A percentile compares a stretch with the other conserved stretches of the same genome.
phyloP scores from a whole-genome alignment of 805 yeast genomes.

The Novakomyces olei region DNA sequence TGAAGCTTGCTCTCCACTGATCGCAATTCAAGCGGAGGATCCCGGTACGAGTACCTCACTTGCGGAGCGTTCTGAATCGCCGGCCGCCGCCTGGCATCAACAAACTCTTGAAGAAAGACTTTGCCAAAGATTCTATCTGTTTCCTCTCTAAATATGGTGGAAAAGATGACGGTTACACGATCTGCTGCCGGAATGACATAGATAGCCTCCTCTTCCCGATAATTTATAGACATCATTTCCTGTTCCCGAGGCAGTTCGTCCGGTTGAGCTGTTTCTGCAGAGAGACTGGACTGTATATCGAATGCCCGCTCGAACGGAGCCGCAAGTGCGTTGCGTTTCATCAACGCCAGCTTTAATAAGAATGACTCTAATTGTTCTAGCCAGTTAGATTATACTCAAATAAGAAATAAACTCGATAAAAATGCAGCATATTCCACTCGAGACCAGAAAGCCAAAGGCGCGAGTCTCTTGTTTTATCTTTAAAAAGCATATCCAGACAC shows the following conservation, averaged over 20 bases:
- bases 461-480: too few species aligned
- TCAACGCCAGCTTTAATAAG: slow-evolving; percentile 45
- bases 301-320: slow-evolving; percentile 86
- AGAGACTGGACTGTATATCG: slow-evolving; percentile 22
- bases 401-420: too few species aligned
- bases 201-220: slow-evolving; percentile 84
- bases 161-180: slow-evolving; percentile 88
- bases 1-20: slow-evolving; percentile 16
- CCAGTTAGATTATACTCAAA: too few species aligned
- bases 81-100: slow-evolving; percentile 39
- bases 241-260: slow-evolving; percentile 18
- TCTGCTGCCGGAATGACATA: slow-evolving; percentile 82
- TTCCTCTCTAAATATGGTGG: slow-evolving; percentile 86
- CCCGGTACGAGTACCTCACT: slow-evolving; percentile 71
- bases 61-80: slow-evolving; percentile 97
- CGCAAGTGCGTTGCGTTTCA: slow-evolving; percentile 74
- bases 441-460: too few species aligned
- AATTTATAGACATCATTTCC: slow-evolving; percentile 46
- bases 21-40: slow-evolving; percentile 77
- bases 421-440: too few species aligned
- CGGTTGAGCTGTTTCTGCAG: slow-evolving; percentile 17
- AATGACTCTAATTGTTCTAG: too few species aligned
- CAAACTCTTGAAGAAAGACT: slow-evolving; percentile 45
- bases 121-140: slow-evolving; percentile 83
- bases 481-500: neutral